Evolutionary conservation across 805 yeast species (phyloP), one percentile per base, ranked within the genome.

Genomic region (Dipodascus albidus): DNA sequence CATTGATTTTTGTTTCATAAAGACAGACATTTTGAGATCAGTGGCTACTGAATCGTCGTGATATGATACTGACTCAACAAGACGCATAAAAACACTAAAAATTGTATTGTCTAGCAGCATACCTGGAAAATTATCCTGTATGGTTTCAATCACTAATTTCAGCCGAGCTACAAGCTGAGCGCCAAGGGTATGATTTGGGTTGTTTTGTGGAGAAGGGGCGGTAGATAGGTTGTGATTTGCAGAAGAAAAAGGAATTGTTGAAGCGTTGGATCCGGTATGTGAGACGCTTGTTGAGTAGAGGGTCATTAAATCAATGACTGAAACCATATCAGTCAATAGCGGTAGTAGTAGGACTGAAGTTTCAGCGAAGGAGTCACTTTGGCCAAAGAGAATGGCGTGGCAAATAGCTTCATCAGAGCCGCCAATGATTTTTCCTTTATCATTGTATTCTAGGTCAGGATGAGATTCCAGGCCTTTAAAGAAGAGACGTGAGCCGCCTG

Each of bases 401-500:
- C 90, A 79, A 38, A 89, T 73, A 49, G 89, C 78, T 65, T 89
- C 96, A 9, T 79, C 62, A 0, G 87, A 64, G 19, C 87, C 87
- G 21, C 77, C 73, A 4, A 74, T 58, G 20, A 76, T 69, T 19
- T 76, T 75, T 20, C 77, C 74, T 2, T 69, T 64, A 17, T 66
- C 64, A 61, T 83, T 87, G 54, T 79, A 56, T 33, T 68, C 71
- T 24, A 83, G 63, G 49, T 77, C 80, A 3, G 88, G 88, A 61
- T 83, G 90, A 8, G 86, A 85, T 24, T 56, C 63, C 23, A 56
- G 27, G 2, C 64, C 59, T 17, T 49, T 31, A 48, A 59, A 61
- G 9, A 57, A 47, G 21, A 59, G 42, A 22, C 49, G 21, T 48
- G 42, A 14, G 51, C 50, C 53, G 6, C 51, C 23, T 23, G 53